Conservation (phyloP, 78 protist genomes). For the Dictyostelium brefeldianum region DNA sequence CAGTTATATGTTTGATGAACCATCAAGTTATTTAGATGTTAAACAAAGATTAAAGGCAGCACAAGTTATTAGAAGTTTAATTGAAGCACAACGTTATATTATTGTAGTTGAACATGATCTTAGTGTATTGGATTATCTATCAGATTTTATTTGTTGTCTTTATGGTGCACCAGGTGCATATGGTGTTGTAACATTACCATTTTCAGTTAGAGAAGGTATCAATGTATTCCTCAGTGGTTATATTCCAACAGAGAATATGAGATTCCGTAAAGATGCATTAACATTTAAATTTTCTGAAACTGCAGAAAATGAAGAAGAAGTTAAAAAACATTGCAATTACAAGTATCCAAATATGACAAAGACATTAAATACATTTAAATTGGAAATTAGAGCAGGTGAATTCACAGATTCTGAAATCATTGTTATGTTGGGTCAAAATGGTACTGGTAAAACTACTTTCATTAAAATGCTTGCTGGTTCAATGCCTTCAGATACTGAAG, state of each 20-base stretch:
- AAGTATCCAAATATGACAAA: conserved; percentile 98
- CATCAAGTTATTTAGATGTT: conserved; percentile 99
- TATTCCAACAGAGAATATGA: conserved; percentile 99
- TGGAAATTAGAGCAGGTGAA: conserved; percentile 94
- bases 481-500: conserved; percentile 91
- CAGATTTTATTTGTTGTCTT: conserved; percentile 99
- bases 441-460: conserved; percentile 99
- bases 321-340: conserved; percentile 82
- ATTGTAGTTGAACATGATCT: conserved; percentile 99
- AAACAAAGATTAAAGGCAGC: conserved; percentile 99
- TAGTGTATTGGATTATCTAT: conserved; percentile 98
- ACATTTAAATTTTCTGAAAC: conserved; percentile 89
- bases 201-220: conserved; percentile 99
- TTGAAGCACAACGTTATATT: conserved; percentile 86
- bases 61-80: conserved; percentile 92
- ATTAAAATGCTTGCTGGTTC: conserved; percentile 98
- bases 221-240: conserved; percentile 99
- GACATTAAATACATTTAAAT: conserved; percentile 91
- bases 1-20: conserved; percentile 99
- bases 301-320: conserved; percentile 83
- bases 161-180: conserved; percentile 99
- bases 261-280: conserved; percentile 98
- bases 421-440: conserved; percentile 99
- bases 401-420: conserved; percentile 98
- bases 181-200: conserved; percentile 99